These are phyloP conservation scores for Dactylonectria macrodidyma DNA, from an alignment of 2,329 filamentous ascomycete genomes.

Conservation along the genomic window DNA sequence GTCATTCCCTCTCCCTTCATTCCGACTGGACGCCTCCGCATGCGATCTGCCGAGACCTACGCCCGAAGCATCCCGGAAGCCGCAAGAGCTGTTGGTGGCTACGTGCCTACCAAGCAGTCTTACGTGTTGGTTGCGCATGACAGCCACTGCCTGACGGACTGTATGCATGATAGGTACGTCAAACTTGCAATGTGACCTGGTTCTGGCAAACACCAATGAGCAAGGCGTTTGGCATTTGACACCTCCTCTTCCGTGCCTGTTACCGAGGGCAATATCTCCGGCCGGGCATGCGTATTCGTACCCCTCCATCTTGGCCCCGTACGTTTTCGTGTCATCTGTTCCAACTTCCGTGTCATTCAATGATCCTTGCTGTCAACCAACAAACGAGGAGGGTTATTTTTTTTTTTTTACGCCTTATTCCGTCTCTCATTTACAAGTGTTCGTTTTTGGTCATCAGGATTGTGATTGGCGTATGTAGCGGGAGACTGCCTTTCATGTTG, in stretches of 20 bases:
- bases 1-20: conserved; percentile 14
- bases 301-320: not conserved
- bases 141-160: conserved; percentile 17
- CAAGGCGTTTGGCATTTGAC: conserved; percentile 5
- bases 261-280: not conserved
- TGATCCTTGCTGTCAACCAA: conserved; percentile 11
- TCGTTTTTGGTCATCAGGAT: not conserved
- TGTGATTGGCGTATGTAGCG: not conserved
- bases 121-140: conserved; percentile 17
- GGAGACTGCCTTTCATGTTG: not conserved
- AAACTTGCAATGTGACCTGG: conserved; percentile 6
- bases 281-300: conserved; percentile 8
- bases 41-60: conserved; percentile 24
- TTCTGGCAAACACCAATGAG: not conserved
- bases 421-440: not conserved
- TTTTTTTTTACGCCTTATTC: conserved; percentile 4
- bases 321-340: conserved; percentile 10
- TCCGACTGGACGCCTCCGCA: conserved; percentile 28
- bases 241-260: not conserved
- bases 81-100: conserved; percentile 31
- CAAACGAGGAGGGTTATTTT: not conserved
- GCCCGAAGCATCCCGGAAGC: conserved; percentile 35
- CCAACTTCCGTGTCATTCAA: not conserved
- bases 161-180: conserved; percentile 8
- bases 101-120: conserved; percentile 2